Percentiles rank a stretch among this genome's conserved stretches.
These are phyloP conservation scores for Cercospora zeae-maydis DNA, from an alignment of 2,329 filamentous ascomycete genomes.

Conservation along the genomic window DNA sequence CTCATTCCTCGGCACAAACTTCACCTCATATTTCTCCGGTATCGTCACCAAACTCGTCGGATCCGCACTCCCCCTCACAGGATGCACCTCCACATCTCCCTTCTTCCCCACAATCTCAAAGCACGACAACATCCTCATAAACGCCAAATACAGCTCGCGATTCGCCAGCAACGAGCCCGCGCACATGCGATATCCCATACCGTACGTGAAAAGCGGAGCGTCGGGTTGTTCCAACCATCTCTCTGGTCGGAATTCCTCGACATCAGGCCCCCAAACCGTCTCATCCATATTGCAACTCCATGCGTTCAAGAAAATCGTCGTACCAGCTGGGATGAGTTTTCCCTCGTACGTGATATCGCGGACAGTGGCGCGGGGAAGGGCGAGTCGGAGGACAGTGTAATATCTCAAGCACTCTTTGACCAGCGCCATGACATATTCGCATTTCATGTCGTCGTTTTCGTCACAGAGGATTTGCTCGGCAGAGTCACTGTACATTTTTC, in stretches of 20 bases:
- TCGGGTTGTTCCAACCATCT: constrained; percentile 61
- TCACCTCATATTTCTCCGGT: constrained; percentile 50
- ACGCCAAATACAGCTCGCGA: constrained; percentile 62
- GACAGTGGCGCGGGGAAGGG: constrained; percentile 59
- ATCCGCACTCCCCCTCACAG: constrained; percentile 56
- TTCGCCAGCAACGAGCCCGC: constrained; percentile 62
- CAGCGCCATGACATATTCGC: constrained; percentile 60
- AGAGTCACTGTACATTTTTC: constrained; percentile 46
- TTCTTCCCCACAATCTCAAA: constrained; percentile 54
- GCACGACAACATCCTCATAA: constrained; percentile 59
- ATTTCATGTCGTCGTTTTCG: constrained; percentile 60
- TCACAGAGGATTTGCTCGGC: constrained; percentile 57
- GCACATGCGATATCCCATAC: constrained; percentile 66
- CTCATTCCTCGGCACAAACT: constrained; percentile 43
- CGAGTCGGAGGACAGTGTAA: constrained; percentile 61
- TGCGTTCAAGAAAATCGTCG: constrained; percentile 62
- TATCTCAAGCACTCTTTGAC: constrained; percentile 61
- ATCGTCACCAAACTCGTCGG: constrained; percentile 60
- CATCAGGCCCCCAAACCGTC: constrained; percentile 42
- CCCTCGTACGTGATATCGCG: constrained; percentile 58
- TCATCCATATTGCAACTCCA: constrained; percentile 64
- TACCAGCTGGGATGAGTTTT: constrained; percentile 58
- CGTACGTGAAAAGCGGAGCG: constrained; percentile 62
- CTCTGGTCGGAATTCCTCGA: constrained; percentile 56
- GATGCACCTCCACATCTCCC: constrained; percentile 57